Conservation (phyloP, 371 early-diverging fungal species). For the Lichtheimia hyalospora region DNA sequence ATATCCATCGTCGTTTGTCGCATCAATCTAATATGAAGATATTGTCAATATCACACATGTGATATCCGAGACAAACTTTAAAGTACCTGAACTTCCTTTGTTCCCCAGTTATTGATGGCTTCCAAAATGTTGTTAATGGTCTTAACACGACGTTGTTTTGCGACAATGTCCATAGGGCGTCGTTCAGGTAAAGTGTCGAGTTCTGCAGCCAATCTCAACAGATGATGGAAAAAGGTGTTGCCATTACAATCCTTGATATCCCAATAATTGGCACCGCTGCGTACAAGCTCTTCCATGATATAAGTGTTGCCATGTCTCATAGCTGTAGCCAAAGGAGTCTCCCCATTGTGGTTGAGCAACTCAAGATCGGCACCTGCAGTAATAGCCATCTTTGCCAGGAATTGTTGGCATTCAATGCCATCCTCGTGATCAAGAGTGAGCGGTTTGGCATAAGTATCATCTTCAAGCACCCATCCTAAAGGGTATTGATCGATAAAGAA, state of each 20-base stretch:
- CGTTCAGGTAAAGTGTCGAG: slow-evolving; percentile 1
- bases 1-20: slow-evolving; percentile 26
- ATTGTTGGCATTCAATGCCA: slow-evolving; percentile 25
- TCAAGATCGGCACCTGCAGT: slow-evolving; percentile 35
- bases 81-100: no score
- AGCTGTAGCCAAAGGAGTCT: slow-evolving; percentile 52
- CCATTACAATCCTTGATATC: slow-evolving; percentile 20
- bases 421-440: slow-evolving; percentile 29
- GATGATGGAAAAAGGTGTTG: slow-evolving; percentile 41
- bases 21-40: slow-evolving; percentile 24
- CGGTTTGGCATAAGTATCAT: slow-evolving; percentile 3
- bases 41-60: not conserved
- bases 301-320: slow-evolving; percentile 23
- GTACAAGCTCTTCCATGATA: slow-evolving; percentile 28
- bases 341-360: slow-evolving; percentile 18
- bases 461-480: slow-evolving; percentile 8
- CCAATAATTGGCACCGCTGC: slow-evolving; percentile 34
- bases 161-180: slow-evolving; percentile 5
- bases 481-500: slow-evolving; percentile 20
- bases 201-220: slow-evolving; percentile 10
- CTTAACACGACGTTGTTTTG: not conserved
- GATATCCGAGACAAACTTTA: no score
- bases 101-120: not conserved
- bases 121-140: not conserved
- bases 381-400: slow-evolving; percentile 28